Percentiles rank a stretch among this genome's conserved stretches.
Conservation (phyloP, 768 basidiomycete genomes). For the Russula compacta region DNA sequence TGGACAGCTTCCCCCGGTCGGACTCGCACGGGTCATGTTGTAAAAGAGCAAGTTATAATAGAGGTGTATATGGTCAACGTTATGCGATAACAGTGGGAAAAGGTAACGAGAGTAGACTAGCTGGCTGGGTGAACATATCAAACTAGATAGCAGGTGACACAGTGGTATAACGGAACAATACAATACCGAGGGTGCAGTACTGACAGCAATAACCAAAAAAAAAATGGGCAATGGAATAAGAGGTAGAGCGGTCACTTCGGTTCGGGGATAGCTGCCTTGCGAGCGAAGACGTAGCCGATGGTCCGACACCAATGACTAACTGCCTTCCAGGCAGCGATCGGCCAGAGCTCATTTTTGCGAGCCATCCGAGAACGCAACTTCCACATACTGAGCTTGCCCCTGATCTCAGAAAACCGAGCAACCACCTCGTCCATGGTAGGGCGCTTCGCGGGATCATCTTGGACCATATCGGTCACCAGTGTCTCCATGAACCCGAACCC, state of each 20-base stretch:
- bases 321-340: neutral
- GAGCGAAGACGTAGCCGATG: neutral
- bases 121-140: no score
- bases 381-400: neutral
- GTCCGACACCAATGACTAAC: slow-evolving; percentile 1
- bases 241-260: neutral
- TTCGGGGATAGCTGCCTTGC: slow-evolving; percentile 7
- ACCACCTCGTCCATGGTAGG: slow-evolving; percentile 21
- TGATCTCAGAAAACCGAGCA: neutral
- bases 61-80: no score
- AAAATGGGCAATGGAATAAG: no score
- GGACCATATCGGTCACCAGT: slow-evolving; percentile 28
- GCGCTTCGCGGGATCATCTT: slow-evolving; percentile 27
- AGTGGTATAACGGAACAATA: no score
- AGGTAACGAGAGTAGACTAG: no score
- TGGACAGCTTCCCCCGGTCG: no score
- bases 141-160: no score
- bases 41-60: no score
- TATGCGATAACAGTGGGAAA: no score
- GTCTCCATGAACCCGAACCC: slow-evolving; percentile 5
- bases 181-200: no score
- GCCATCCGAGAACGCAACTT: slow-evolving; percentile 5
- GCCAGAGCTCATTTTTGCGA: neutral
- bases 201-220: no score
- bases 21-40: no score